Base-by-base conservation (phyloP, 2,329 filamentous ascomycete genomes). In the Capronia epimyces region DNA sequence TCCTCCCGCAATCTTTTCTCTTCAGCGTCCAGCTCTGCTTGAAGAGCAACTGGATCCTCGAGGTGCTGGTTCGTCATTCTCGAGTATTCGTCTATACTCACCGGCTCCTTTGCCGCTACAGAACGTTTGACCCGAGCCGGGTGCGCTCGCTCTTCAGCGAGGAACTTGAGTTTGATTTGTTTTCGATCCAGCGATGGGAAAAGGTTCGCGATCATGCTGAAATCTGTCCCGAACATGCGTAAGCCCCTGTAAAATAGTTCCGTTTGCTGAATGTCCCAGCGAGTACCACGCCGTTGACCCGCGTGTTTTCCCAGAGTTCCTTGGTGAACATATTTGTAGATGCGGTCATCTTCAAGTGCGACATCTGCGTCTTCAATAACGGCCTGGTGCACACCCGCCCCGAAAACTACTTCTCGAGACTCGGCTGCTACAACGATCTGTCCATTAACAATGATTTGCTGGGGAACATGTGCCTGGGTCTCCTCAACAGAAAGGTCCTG, bases 121-220 rank as follows among this genome's bases (percentile, higher is more conserved):
- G 75, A 75, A 4, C 71, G 66, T 48, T 75, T 76, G 32, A 84
- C 74, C 13, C 75, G 66, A 13, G 72, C 67, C 0, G 78, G 75
- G 59, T 82, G 71, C 3, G 74, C 66, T 20, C 75, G 73, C 63
- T 84, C 80, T 64, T 84, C 81, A 31, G 77, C 76, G 22, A 73
- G 75, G 66, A 82, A 84, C 59, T 84, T 84, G 13, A 75, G 65
- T 64, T 84, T 84, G 59, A 84, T 79, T 60, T 79, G 75, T n/a
- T 74, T 72, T n/a, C 81, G 71, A 8, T 75, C 79, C 41, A 75
- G 71, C 9, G 75, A 75, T 1, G 78, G 77, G 57, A 84, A 83
- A 68, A 84, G 72, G 59, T 74, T 77, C 57, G 84, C 81, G 66
- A 83, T 78, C 66, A 76, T 74, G 50, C 49, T 56, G 59, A 84